Conservation (phyloP, 768 basidiomycete genomes). For the Termitomyces heimii region DNA sequence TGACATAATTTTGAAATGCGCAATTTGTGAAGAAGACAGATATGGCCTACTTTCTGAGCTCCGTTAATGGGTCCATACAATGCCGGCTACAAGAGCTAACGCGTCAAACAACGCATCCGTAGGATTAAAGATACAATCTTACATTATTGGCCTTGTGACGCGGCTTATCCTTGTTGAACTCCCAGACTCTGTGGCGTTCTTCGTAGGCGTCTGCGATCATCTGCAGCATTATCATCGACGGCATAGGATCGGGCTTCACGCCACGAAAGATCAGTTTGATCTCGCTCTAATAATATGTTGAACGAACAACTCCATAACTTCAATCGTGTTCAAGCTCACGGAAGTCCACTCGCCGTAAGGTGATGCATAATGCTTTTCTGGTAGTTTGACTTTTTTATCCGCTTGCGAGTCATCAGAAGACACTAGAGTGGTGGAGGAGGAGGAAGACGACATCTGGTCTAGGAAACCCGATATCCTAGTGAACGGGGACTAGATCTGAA, state of each 20-base stretch:
- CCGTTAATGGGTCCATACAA: slow-evolving; percentile 10
- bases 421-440: background rate
- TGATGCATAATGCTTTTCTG: background rate
- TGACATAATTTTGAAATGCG: background rate
- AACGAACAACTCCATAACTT: background rate
- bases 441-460: background rate
- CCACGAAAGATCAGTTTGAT: background rate
- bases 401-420: background rate
- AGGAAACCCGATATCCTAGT: background rate
- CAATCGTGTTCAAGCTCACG: background rate
- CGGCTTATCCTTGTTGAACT: slow-evolving; percentile 2
- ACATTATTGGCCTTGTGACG: slow-evolving; percentile 6
- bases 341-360: slow-evolving; percentile 1
- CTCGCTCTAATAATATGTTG: background rate
- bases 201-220: slow-evolving; percentile 16
- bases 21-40: background rate
- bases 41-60: slow-evolving; percentile 9
- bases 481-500: background rate
- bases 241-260: slow-evolving; percentile 3
- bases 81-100: slow-evolving; percentile 3
- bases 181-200: slow-evolving; percentile 12
- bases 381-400: background rate
- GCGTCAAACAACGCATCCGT: background rate
- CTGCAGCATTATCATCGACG: slow-evolving; percentile 11
- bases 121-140: background rate